A percentile compares a stretch with the other conserved stretches of the same genome.
Conservation (phyloP, 2,329 filamentous ascomycete species). For the Fusarium guadeloupense region DNA sequence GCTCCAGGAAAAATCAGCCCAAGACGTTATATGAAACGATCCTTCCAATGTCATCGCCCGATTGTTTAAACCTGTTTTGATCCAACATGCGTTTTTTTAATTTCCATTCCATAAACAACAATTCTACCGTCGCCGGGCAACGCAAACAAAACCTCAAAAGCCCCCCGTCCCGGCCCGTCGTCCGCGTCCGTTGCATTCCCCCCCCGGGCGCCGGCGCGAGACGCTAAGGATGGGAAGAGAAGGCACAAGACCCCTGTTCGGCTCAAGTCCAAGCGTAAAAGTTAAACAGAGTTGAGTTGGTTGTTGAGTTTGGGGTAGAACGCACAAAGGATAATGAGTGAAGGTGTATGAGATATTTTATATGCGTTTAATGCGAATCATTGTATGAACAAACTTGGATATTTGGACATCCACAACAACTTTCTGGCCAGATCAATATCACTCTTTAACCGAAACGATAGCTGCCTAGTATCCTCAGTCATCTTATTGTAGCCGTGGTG, state of each 20-base stretch:
- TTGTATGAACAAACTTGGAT: no score
- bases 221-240: constrained; percentile 16
- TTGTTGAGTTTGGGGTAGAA: neutral
- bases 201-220: constrained; percentile 9
- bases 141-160: no score
- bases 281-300: neutral
- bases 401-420: no score
- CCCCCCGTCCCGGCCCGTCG: constrained; percentile 24
- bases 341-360: no score
- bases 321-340: constrained; percentile 1
- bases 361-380: no score
- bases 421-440: constrained; percentile 7
- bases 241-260: constrained; percentile 11
- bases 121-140: constrained; percentile 13
- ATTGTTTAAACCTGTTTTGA: constrained; percentile 3
- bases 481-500: constrained; percentile 8
- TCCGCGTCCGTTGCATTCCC: constrained; percentile 16
- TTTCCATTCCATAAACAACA: constrained; percentile 15
- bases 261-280: constrained; percentile 9
- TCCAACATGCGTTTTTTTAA: constrained; percentile 3
- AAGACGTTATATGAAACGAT: constrained; percentile 3
- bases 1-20: constrained; percentile 3
- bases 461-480: constrained; percentile 1
- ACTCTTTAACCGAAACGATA: constrained; percentile 5
- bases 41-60: neutral